A percentile compares a stretch with the other conserved stretches of the same genome.
phyloP scores from a whole-genome alignment of 129 eudicot species.

The Erigeron canadensis region DNA sequence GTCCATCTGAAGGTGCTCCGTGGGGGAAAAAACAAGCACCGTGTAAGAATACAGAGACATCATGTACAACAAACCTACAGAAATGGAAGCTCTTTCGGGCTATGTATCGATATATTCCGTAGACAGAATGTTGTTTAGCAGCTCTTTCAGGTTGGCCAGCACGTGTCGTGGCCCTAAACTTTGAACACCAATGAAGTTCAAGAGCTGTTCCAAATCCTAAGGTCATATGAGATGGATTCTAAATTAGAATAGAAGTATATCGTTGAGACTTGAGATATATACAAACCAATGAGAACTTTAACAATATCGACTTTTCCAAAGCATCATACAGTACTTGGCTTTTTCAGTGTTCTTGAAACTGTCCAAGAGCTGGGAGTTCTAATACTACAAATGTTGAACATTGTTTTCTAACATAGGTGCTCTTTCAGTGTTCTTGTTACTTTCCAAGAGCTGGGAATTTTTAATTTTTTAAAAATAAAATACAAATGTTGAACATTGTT shows the following conservation, averaged over 20 bases:
- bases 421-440: too few species aligned
- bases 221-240: slow-evolving; percentile 6
- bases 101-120: slow-evolving; percentile 63
- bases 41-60: slow-evolving; percentile 32
- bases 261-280: background rate
- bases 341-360: background rate
- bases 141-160: slow-evolving; percentile 84
- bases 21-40: slow-evolving; percentile 49
- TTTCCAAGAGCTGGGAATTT: too few species aligned
- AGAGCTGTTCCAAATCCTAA: slow-evolving; percentile 93
- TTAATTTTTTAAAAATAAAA: too few species aligned
- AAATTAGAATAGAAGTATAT: background rate
- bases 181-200: slow-evolving; percentile 77
- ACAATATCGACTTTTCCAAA: background rate
- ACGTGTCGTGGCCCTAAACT: slow-evolving; percentile 98
- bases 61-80: slow-evolving; percentile 63
- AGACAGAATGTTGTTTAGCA: slow-evolving; percentile 66
- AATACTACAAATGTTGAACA: too few species aligned
- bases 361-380: too few species aligned
- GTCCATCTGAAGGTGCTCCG: slow-evolving; percentile 47
- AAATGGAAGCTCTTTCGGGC: slow-evolving; percentile 14
- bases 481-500: too few species aligned
- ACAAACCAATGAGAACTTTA: background rate
- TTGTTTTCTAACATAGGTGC: too few species aligned
- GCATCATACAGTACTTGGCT: background rate